phyloP scores from a whole-genome alignment of 495 filamentous ascomycete genomes.

The Geoglossum glabrum region DNA sequence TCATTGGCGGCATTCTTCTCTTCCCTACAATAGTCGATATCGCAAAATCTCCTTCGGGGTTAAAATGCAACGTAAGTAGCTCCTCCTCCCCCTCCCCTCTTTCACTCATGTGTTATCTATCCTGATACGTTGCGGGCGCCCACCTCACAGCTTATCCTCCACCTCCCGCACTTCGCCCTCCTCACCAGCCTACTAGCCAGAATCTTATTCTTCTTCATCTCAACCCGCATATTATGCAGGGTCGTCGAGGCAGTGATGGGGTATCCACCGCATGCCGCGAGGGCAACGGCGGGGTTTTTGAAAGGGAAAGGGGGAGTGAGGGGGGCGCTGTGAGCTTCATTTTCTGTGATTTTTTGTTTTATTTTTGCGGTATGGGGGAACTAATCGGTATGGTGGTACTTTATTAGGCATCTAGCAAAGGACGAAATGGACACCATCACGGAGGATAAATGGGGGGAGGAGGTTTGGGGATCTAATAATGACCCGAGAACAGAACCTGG shows the following conservation, averaged over 20 bases:
- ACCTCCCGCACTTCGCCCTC: constrained; percentile 19
- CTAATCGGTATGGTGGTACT: neutral
- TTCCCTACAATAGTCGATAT: constrained; percentile 68
- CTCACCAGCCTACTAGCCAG: constrained; percentile 32
- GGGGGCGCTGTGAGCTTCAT: constrained; percentile 39
- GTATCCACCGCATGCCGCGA: constrained; percentile 29
- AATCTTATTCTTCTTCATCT: constrained; percentile 26
- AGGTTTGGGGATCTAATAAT: constrained; percentile 72
- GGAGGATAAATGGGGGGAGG: constrained; percentile 55
- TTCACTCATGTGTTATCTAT: neutral
- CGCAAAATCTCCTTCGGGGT: constrained; percentile 40
- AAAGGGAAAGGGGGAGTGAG: constrained; percentile 40
- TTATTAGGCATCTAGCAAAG: constrained; percentile 32
- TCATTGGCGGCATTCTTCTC: constrained; percentile 42
- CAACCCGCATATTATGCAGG: neutral
- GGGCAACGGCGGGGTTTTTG: constrained; percentile 42
- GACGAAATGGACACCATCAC: constrained; percentile 65
- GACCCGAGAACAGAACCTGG: too few relatives aligned
- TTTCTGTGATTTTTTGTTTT: neutral
- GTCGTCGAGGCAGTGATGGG: constrained; percentile 14
- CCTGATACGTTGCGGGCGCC: neutral
- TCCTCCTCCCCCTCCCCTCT: neutral
- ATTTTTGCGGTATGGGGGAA: neutral
- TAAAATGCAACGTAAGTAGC: constrained; percentile 32
- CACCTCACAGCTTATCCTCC: neutral